Percentiles rank a stretch among this genome's conserved stretches.
phyloP scores from a whole-genome alignment of 352 stramenopile genomes.

The Phytophthora agathidicida region DNA sequence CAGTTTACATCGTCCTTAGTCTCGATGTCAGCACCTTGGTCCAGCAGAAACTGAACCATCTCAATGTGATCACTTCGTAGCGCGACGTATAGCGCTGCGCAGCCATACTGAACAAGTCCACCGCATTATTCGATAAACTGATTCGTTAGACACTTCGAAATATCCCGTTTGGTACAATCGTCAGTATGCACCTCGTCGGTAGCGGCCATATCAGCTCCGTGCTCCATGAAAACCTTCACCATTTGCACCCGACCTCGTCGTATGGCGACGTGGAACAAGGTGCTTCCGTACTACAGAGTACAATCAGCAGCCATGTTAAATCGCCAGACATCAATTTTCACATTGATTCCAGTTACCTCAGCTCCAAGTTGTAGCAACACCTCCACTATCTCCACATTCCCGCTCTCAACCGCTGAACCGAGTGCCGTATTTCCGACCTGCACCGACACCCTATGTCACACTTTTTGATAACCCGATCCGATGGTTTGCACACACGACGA shows the following conservation, averaged over 20 bases:
- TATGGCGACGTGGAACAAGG: conserved; percentile 62
- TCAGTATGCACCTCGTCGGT: not conserved
- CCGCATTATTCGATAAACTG: not conserved
- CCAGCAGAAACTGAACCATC: conserved; percentile 68
- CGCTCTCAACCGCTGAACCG: conserved; percentile 1
- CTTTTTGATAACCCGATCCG: not conserved
- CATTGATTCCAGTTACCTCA: not conserved
- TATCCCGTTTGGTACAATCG: not conserved
- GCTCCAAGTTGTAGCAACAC: not conserved
- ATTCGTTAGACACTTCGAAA: not conserved
- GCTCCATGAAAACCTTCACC: conserved; percentile 62
- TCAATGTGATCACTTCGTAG: conserved; percentile 59
- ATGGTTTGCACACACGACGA: not conserved
- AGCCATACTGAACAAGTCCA: conserved; percentile 71
- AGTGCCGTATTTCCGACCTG: not conserved
- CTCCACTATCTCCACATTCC: not conserved
- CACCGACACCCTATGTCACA: not conserved
- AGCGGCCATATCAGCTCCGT: conserved; percentile 41
- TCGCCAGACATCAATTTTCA: not conserved
- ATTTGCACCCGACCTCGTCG: conserved; percentile 68
- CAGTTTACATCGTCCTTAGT: conserved; percentile 36
- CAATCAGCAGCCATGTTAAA: not conserved
- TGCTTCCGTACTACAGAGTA: conserved; percentile 44
- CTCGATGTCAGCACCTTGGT: conserved; percentile 54
- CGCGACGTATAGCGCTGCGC: conserved; percentile 71